Evolutionary conservation across 2,329 filamentous ascomycete genomes (phyloP).

Genomic region (Tolypocladium ovalisporum): DNA sequence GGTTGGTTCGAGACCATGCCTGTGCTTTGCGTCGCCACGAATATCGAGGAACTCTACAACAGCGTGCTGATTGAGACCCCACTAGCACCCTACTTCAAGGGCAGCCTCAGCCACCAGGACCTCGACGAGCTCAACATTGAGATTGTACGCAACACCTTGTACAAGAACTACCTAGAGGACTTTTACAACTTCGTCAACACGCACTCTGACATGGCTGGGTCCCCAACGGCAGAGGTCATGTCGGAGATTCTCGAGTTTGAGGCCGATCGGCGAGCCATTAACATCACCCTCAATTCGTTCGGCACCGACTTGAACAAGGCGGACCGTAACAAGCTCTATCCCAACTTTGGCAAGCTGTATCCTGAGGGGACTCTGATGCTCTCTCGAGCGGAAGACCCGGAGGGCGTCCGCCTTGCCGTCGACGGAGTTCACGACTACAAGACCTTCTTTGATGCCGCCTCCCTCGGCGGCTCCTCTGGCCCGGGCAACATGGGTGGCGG

Average conservation of each 20-base stretch:
- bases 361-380: conserved; percentile 94
- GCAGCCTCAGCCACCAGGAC: conserved; percentile 89
- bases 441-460: conserved; percentile 86
- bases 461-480: conserved; percentile 58
- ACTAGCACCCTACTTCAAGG: conserved; percentile 93
- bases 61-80: conserved; percentile 95
- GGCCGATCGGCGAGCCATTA: conserved; percentile 91
- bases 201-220: conserved; percentile 74
- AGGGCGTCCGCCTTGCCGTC: conserved; percentile 86
- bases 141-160: conserved; percentile 95
- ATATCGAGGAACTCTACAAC: conserved; percentile 98
- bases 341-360: conserved; percentile 79
- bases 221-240: conserved; percentile 91
- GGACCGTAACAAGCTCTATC: conserved; percentile 94
- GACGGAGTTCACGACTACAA: conserved; percentile 93
- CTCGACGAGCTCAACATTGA: conserved; percentile 98
- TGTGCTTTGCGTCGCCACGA: conserved; percentile 92
- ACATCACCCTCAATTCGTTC: conserved; percentile 98
- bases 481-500: conserved; percentile 76
- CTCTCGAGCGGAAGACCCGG: conserved; percentile 85
- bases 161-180: conserved; percentile 99
- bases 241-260: conserved; percentile 92
- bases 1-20: conserved; percentile 99
- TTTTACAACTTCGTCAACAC: conserved; percentile 93
- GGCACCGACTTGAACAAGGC: conserved; percentile 90